These are phyloP conservation scores for Cladosporium velox DNA, from an alignment of 2,329 filamentous ascomycete species.

Conservation along the genomic window DNA sequence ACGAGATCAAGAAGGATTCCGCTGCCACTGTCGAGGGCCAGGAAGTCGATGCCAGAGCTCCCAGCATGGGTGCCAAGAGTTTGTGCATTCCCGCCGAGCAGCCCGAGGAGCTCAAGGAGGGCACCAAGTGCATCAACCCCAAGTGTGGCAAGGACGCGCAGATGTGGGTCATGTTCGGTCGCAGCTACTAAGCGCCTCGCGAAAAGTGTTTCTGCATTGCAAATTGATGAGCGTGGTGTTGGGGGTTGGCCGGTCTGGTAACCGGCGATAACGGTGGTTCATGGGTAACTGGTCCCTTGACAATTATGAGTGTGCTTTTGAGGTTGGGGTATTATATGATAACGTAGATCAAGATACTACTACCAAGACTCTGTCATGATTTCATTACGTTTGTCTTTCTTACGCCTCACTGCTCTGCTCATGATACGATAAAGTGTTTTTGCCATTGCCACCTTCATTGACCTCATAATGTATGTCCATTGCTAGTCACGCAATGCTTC, in stretches of 20 bases:
- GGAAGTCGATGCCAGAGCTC: slow-evolving; percentile 70
- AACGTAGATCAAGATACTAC: slow-evolving; percentile 16
- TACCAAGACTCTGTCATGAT: neutral
- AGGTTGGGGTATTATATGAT: slow-evolving; percentile 6
- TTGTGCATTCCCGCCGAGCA: slow-evolving; percentile 83
- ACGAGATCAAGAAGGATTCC: slow-evolving; percentile 90
- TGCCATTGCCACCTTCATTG: neutral
- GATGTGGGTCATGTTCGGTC: slow-evolving; percentile 90
- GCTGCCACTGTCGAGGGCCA: slow-evolving; percentile 68
- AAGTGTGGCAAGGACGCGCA: slow-evolving; percentile 76
- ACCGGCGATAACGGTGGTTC: slow-evolving; percentile 4
- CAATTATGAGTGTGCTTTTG: slow-evolving; percentile 8
- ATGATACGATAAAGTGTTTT: neutral
- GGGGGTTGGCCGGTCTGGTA: slow-evolving; percentile 1
- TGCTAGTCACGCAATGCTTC: neutral
- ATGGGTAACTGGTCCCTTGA: neutral
- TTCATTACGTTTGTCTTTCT: neutral
- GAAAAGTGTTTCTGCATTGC: slow-evolving; percentile 13
- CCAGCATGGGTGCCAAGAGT: slow-evolving; percentile 75
- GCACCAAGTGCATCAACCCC: slow-evolving; percentile 89
- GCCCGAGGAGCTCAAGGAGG: slow-evolving; percentile 70
- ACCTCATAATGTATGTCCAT: neutral
- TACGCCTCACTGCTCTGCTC: neutral
- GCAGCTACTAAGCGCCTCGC: slow-evolving; percentile 43
- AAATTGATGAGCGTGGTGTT: slow-evolving; percentile 19